phyloP scores from a whole-genome alignment of 495 filamentous ascomycete species.

The Daldinia vernicosa region DNA sequence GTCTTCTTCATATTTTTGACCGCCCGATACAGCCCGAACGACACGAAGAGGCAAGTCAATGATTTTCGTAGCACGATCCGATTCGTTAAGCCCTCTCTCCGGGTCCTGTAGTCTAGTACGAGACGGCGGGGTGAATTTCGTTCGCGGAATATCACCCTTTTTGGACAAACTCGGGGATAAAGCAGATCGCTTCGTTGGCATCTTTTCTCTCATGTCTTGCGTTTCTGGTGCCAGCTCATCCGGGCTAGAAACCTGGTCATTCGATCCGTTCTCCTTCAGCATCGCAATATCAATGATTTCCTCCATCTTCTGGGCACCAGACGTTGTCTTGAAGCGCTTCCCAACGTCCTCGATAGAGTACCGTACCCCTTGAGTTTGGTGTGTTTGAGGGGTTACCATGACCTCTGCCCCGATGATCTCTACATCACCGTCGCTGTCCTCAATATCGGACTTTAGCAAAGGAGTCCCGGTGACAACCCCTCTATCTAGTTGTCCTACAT shows the following conservation, averaged over 20 bases:
- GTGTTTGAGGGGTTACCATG: not conserved
- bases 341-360: slow-evolving; percentile 6
- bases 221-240: slow-evolving; percentile 28
- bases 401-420: slow-evolving; percentile 7
- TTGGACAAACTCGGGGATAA: slow-evolving; percentile 38
- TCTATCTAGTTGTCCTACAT: not conserved
- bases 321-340: slow-evolving; percentile 12
- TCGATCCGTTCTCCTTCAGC: not conserved
- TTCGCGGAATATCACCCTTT: slow-evolving; percentile 35
- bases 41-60: slow-evolving; percentile 29
- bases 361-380: not conserved
- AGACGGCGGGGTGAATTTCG: slow-evolving; percentile 23
- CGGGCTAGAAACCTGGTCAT: slow-evolving; percentile 25
- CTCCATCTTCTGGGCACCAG: slow-evolving; percentile 1
- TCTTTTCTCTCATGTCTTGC: slow-evolving; percentile 22
- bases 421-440: slow-evolving; percentile 33
- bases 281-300: slow-evolving; percentile 23
- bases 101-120: slow-evolving; percentile 1
- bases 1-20: slow-evolving; percentile 24
- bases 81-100: not conserved
- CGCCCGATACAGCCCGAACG: slow-evolving; percentile 37
- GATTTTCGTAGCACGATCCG: slow-evolving; percentile 16
- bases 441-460: not conserved
- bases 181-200: slow-evolving; percentile 18
- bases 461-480: not conserved